Evolutionary conservation across 192 early-diverging fungal species (phyloP).

Genomic region (Rhizoclosmatium globosum): DNA sequence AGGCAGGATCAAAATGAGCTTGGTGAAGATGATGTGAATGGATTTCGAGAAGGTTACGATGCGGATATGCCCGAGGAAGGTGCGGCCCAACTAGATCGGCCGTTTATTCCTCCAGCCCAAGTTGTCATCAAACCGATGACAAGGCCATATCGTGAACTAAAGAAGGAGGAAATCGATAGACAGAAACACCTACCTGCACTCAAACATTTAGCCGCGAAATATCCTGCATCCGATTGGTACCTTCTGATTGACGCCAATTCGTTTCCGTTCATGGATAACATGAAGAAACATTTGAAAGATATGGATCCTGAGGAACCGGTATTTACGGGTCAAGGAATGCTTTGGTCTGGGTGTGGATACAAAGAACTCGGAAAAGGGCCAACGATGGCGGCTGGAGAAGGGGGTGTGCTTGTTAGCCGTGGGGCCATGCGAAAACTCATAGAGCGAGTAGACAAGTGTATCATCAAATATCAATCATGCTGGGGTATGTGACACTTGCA

Average conservation of each 20-base stretch:
- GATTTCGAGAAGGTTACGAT: too few species aligned
- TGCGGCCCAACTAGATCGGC: too few species aligned
- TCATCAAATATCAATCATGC: slow-evolving; percentile 7
- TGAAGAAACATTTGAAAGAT: slow-evolving; percentile 42
- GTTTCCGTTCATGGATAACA: slow-evolving; percentile 62
- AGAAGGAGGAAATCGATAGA: slow-evolving; percentile 41
- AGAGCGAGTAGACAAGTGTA: slow-evolving; percentile 34
- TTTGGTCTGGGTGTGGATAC: slow-evolving; percentile 46
- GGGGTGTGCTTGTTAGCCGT: neutral
- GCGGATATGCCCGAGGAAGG: too few species aligned
- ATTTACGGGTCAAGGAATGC: slow-evolving; percentile 51
- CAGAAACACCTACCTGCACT: slow-evolving; percentile 67
- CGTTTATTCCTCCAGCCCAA: too few species aligned
- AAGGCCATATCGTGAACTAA: neutral
- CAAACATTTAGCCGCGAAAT: slow-evolving; percentile 49
- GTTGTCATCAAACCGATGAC: too few species aligned
- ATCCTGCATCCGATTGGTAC: slow-evolving; percentile 67
- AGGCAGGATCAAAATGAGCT: too few species aligned
- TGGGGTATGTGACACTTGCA: neutral
- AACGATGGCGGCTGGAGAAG: slow-evolving; percentile 61
- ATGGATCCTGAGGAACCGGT: slow-evolving; percentile 48
- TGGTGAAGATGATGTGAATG: too few species aligned
- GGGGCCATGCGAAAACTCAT: neutral
- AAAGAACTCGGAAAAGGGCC: slow-evolving; percentile 51
- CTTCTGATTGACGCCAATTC: slow-evolving; percentile 70